Evolutionary conservation across 2,329 filamentous ascomycete species (phyloP), one percentile per base, ranked within the genome.

Genomic region (Alternaria tenuissima): DNA sequence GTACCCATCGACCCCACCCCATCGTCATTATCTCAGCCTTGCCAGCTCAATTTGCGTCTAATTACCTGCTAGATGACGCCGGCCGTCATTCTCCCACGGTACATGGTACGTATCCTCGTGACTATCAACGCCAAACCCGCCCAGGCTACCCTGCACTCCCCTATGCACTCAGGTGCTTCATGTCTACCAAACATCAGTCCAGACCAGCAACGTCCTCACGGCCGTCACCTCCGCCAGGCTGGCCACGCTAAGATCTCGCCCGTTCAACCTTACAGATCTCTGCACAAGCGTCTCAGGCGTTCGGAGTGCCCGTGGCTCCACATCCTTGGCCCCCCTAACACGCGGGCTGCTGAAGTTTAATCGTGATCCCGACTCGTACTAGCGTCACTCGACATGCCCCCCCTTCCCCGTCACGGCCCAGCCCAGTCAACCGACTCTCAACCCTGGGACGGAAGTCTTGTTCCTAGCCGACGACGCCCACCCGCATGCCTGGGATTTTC

Each of bases 381-480:
- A 62, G 68, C 65, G 55, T 48, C 39, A 36, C 30, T 26, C 32
- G 24, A 28, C 46, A 28, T 54, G 46, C 61, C 65, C 63, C 63
- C 63, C 62, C 62, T 66, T 68, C 38, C 38, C 18, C 18, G 36
- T 39, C 36, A 18, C 36, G n/a, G 36, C 66, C 66, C 65, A 66
- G 59, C 57, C 62, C 63, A 49, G 30, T 20, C 52, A 55, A 47
- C 39, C 67, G 56, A 59, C 66, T 67, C 64, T 64, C 32, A 36
- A 57, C 57, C 62, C 59, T 68, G 63, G 64, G 63, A 59, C 71
- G 62, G 56, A 69, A 63, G 62, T 60, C 64, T 63, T 68, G 57
- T 69, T 62, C 67, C 67, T 59, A 72, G 56, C 68, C 69, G 73
- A 72, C 67, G 61, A 73, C 72, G 73, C 75, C 74, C 66, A 68